Evolutionary conservation across 441 rosid genomes (phyloP), one percentile per base, ranked within the genome.

Genomic region (Sinapis alba): DNA sequence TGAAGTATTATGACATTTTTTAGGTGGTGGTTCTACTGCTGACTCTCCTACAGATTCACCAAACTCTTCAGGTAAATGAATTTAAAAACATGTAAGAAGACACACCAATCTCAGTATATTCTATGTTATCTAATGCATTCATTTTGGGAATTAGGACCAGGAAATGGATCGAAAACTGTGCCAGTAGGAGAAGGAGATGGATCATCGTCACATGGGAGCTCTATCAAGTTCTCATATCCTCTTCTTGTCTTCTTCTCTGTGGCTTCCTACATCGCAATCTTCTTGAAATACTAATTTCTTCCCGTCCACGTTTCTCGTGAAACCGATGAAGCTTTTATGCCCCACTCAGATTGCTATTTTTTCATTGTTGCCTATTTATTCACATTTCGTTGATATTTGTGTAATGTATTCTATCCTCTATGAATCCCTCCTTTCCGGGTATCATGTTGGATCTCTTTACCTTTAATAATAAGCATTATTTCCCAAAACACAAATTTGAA

Each of bases 11-110:
- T 27, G 7, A 51, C 23, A 16, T 51, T 69, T n/a, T 69, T 71
- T 90, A 93, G 98, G 87, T 80, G 86, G 94, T 80, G 86, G 85
- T 72, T 85, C 96, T 77, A 90, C 87, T 20, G 81, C 94, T 1
- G 86, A 69, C 66, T 80, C 97, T 68, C 97, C 98, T n/a, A 76
- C 87, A 51, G 96, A 71, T 70, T 66, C 89, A 80, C 86, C 97
- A 54, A 81, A 76, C 70, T 38, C 85, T 80, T 81, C 90, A 66
- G 72, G 78, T 78, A 82, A 62, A 50, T 69, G 62, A 50, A 69
- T 56, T 51, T 1, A 13, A 58, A 43, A 11, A 11, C 16, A 26
- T 53, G 53, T 4, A 12, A 18, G 6, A 79, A 65, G 28, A 62
- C n/a, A 68, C 56, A 74, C 41, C 2, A 11, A 3, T 62, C 32